phyloP scores from a whole-genome alignment of 2,329 filamentous ascomycete genomes.

The Colletotrichum paranaense region DNA sequence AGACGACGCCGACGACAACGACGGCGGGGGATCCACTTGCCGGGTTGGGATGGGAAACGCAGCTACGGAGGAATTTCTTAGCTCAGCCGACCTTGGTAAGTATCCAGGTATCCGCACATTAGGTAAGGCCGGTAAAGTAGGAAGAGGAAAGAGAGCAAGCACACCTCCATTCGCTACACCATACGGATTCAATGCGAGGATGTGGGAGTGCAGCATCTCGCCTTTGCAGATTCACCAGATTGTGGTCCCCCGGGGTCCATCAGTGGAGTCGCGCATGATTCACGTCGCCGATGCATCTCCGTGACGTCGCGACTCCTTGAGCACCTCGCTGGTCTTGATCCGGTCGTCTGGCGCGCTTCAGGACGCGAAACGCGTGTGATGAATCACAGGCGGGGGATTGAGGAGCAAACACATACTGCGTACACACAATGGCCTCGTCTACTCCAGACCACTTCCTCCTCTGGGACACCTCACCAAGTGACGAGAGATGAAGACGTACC shows the following conservation, averaged over 20 bases:
- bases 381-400: slow-evolving; percentile 3
- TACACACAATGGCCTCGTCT: slow-evolving; percentile 5
- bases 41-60: slow-evolving; percentile 12
- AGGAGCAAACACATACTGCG: neutral
- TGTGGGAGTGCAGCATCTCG: slow-evolving; percentile 3
- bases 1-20: neutral
- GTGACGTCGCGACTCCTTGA: slow-evolving; percentile 31
- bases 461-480: neutral
- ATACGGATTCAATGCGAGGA: neutral
- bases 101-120: neutral
- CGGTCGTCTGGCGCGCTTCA: slow-evolving; percentile 27
- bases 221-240: slow-evolving; percentile 6
- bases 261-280: slow-evolving; percentile 31
- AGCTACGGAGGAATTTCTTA: neutral
- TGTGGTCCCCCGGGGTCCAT: slow-evolving; percentile 1
- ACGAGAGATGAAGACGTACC: neutral
- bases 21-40: neutral
- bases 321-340: slow-evolving; percentile 7
- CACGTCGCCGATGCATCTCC: slow-evolving; percentile 27
- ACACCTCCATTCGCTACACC: too few species aligned
- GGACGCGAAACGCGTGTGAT: slow-evolving; percentile 31
- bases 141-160: neutral
- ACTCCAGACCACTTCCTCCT: neutral
- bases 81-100: neutral
- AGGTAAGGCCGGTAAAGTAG: neutral